Conservation (phyloP, 257 asterid species). For the Solanum peruvianum region DNA sequence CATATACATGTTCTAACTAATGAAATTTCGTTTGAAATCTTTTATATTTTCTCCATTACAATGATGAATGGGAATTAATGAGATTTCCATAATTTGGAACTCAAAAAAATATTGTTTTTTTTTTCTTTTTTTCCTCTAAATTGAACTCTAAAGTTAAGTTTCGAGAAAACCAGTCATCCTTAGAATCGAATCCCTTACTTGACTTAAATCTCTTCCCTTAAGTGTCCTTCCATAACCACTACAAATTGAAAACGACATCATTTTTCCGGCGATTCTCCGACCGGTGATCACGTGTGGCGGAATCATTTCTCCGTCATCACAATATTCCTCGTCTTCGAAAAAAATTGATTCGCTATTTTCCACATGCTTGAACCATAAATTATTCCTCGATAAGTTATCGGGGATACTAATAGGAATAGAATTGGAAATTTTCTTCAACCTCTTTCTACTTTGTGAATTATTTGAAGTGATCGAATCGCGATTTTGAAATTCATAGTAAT, state of each 20-base stretch:
- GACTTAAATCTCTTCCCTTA: conserved; percentile 81
- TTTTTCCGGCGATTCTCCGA: conserved; percentile 59
- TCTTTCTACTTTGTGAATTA: neutral
- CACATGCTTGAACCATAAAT: neutral
- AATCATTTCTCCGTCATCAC: conserved; percentile 30
- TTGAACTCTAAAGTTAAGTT: conserved; percentile 14
- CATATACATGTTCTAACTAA: neutral
- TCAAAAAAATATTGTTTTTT: neutral
- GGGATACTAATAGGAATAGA: conserved; percentile 4
- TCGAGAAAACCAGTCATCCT: conserved; percentile 90
- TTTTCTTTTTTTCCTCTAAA: neutral
- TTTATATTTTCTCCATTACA: conserved; percentile 1
- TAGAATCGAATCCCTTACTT: conserved; percentile 61
- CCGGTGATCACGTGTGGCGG: conserved; percentile 76
- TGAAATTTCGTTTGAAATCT: neutral
- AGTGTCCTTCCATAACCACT: conserved; percentile 79
- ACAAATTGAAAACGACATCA: conserved; percentile 69
- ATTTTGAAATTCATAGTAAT: neutral
- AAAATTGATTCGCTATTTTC: neutral
- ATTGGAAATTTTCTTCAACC: neutral
- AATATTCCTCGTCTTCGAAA: neutral
- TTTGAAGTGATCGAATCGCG: neutral
- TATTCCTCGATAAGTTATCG: neutral
- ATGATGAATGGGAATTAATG: neutral
- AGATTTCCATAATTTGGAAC: neutral